Conservation (phyloP, 768 basidiomycete species). For the Macrolepiota fuliginosa region DNA sequence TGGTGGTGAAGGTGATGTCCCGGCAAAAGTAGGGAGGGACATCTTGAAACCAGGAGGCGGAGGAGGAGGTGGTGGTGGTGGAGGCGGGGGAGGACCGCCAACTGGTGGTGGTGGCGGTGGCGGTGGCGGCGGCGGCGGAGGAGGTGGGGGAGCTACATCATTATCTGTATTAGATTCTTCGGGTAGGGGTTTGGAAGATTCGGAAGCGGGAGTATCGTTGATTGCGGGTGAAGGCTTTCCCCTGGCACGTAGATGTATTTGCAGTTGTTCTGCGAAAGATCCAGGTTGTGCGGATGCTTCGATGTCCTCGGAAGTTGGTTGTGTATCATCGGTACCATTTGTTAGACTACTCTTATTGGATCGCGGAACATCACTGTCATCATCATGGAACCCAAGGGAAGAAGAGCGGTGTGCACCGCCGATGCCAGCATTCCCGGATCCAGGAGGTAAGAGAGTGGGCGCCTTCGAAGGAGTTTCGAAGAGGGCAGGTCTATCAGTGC, state of each 20-base stretch:
- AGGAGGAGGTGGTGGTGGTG: conserved; percentile 25
- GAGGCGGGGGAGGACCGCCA: conserved; percentile 21
- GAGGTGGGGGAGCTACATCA: conserved; percentile 30
- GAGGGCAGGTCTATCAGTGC: conserved; percentile 44
- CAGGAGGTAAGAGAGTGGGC: conserved; percentile 41
- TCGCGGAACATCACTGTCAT: conserved; percentile 54
- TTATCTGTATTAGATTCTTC: conserved; percentile 16
- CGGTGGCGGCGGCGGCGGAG: conserved; percentile 35
- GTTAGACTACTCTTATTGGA: conserved; percentile 38
- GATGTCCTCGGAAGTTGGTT: conserved; percentile 39
- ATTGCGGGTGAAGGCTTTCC: conserved; percentile 39
- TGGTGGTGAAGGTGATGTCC: conserved; percentile 34
- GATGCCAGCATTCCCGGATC: conserved; percentile 35
- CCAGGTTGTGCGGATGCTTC: conserved; percentile 39
- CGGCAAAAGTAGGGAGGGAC: conserved; percentile 15
- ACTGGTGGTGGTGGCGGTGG: conserved; percentile 31
- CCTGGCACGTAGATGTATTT: conserved; percentile 52
- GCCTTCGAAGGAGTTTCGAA: conserved; percentile 39
- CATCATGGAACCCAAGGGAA: conserved; percentile 44
- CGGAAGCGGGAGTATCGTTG: conserved; percentile 29
- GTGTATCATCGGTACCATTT: conserved; percentile 51
- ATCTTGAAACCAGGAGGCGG: conserved; percentile 26
- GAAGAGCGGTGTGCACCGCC: conserved; percentile 40
- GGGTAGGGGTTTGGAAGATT: conserved; percentile 19
- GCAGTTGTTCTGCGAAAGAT: conserved; percentile 61